Conservation (phyloP, 148 eudicot species). For the Amaranthus hypochondriacus region DNA sequence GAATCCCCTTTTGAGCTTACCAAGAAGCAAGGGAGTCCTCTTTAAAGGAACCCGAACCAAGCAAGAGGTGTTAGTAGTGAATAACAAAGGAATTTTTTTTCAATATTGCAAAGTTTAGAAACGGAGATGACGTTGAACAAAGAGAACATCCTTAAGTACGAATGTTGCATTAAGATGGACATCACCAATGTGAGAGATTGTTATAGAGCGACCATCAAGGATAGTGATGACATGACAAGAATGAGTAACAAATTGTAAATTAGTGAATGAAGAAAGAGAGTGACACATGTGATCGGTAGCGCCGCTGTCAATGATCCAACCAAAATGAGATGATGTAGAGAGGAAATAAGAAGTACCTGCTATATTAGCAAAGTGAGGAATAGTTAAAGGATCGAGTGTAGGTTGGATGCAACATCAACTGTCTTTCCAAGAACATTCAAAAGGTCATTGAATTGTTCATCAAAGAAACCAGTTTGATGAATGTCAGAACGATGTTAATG, state of each 20-base stretch:
- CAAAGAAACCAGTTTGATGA: no score
- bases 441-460: no score
- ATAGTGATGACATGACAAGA: neutral
- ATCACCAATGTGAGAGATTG: neutral
- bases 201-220: neutral
- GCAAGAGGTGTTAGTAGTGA: no score
- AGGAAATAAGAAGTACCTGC: neutral
- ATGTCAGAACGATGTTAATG: no score
- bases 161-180: neutral
- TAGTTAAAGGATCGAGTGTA: neutral
- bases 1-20: no score
- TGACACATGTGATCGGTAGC: neutral
- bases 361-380: neutral
- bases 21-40: no score
- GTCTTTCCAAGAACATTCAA: no score
- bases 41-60: no score
- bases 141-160: neutral
- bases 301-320: neutral
- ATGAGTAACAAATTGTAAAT: neutral
- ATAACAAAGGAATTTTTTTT: no score
- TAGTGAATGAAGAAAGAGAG: neutral
- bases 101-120: neutral
- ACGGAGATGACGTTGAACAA: neutral
- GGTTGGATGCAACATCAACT: no score
- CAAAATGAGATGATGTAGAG: neutral